These are phyloP conservation scores for Ophiocordyceps camponoti-rufipedis DNA, from an alignment of 2,329 filamentous ascomycete genomes.

Conservation along the genomic window DNA sequence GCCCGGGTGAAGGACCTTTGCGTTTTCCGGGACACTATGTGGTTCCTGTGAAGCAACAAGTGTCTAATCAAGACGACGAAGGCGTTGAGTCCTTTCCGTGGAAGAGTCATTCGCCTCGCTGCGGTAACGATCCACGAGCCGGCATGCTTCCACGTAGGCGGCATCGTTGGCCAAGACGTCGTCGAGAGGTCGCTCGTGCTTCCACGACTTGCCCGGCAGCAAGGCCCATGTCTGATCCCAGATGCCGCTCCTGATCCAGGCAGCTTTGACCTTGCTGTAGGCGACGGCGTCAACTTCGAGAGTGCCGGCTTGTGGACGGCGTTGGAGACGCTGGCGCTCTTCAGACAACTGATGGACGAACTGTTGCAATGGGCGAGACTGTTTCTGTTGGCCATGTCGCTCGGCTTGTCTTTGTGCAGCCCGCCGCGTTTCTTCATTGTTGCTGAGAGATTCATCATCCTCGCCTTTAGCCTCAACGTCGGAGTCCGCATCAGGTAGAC, in stretches of 20 bases:
- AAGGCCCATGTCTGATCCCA: slow-evolving; percentile 2
- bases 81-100: no score
- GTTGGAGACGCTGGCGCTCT: slow-evolving; percentile 4
- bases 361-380: slow-evolving; percentile 5
- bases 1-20: no score
- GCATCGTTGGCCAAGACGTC: not conserved
- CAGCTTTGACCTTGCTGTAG: slow-evolving; percentile 1
- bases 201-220: slow-evolving; percentile 2
- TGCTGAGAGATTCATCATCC: not conserved
- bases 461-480: no score
- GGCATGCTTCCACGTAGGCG: not conserved
- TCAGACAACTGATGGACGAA: slow-evolving; percentile 4
- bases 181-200: slow-evolving; percentile 10
- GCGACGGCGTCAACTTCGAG: slow-evolving; percentile 1
- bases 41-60: no score
- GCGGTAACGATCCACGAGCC: not conserved
- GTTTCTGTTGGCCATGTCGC: slow-evolving; percentile 1
- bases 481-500: no score
- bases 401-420: not conserved
- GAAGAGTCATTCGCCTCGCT: not conserved
- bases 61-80: no score
- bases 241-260: not conserved
- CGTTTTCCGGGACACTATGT: no score
- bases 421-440: not conserved
- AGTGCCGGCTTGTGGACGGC: not conserved